These are phyloP conservation scores for Aspergillus taichungensis DNA, from an alignment of 495 filamentous ascomycete genomes.

Conservation along the genomic window DNA sequence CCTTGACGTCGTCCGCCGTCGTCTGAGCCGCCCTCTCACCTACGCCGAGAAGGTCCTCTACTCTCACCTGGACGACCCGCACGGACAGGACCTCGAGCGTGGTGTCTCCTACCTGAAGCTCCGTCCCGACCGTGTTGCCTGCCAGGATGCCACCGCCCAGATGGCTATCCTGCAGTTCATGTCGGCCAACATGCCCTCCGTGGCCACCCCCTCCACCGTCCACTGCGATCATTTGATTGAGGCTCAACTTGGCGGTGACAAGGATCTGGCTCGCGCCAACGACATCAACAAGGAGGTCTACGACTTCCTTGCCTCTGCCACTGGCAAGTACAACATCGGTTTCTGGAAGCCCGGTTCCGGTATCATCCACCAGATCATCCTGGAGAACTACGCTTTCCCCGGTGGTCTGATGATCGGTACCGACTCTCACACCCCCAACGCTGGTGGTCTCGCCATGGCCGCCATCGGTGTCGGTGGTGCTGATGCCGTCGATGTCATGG, in stretches of 20 bases:
- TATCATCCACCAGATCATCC: slow-evolving; percentile 98
- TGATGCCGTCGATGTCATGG: slow-evolving; percentile 98
- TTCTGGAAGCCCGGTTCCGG: slow-evolving; percentile 98
- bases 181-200: slow-evolving; percentile 91
- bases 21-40: slow-evolving; percentile 87
- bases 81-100: slow-evolving; percentile 91
- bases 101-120: slow-evolving; percentile 92
- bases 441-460: slow-evolving; percentile 90
- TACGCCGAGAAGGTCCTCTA: slow-evolving; percentile 98
- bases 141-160: slow-evolving; percentile 98
- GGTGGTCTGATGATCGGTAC: slow-evolving; percentile 97
- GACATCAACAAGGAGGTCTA: slow-evolving; percentile 99
- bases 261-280: slow-evolving; percentile 88
- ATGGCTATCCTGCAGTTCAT: slow-evolving; percentile 99
- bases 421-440: slow-evolving; percentile 97
- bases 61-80: slow-evolving; percentile 96
- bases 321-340: slow-evolving; percentile 99
- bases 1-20: slow-evolving; percentile 74
- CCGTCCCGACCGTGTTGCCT: slow-evolving; percentile 94
- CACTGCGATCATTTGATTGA: slow-evolving; percentile 99
- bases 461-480: slow-evolving; percentile 98
- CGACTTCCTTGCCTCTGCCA: slow-evolving; percentile 89
- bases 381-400: slow-evolving; percentile 99
- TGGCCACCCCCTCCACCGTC: slow-evolving; percentile 91
- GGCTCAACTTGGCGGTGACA: slow-evolving; percentile 85